phyloP scores from a whole-genome alignment of 1,284 basidiomycete genomes.

The Rhodotorula glutinis region DNA sequence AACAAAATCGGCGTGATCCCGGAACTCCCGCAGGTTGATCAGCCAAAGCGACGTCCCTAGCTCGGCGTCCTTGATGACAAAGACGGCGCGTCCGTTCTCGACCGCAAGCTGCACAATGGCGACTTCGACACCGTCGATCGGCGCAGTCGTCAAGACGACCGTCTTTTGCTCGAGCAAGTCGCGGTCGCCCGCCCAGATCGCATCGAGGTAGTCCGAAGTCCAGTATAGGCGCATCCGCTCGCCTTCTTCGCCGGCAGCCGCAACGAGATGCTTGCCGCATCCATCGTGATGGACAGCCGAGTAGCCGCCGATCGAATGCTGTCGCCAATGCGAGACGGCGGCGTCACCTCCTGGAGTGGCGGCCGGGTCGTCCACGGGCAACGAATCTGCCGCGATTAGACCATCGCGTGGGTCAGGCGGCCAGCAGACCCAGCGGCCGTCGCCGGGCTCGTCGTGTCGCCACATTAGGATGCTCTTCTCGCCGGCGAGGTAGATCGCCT shows the following conservation, averaged over 20 bases:
- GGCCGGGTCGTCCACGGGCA: too few species aligned
- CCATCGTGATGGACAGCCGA: conserved; percentile 24
- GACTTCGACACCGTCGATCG: conserved; percentile 2
- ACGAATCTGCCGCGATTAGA: neutral
- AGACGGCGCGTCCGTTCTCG: conserved; percentile 30
- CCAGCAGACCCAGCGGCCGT: neutral
- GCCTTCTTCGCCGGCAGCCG: neutral
- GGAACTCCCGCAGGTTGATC: conserved; percentile 9
- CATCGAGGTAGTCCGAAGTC: conserved; percentile 6
- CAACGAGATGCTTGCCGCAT: conserved; percentile 10
- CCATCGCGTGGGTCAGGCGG: conserved; percentile 1
- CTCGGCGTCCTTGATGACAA: neutral
- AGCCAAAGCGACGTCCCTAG: conserved; percentile 10
- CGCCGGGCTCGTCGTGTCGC: neutral
- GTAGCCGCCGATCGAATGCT: neutral
- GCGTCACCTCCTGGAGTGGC: too few species aligned
- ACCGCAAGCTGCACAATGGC: conserved; percentile 20
- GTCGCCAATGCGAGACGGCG: conserved; percentile 1
- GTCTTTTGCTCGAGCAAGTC: conserved; percentile 20
- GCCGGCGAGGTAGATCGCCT: conserved; percentile 7
- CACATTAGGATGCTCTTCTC: neutral
- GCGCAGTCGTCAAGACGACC: neutral
- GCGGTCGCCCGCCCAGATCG: neutral
- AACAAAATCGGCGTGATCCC: conserved; percentile 6
- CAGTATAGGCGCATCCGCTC: conserved; percentile 1